Conservation (phyloP, 2,329 filamentous ascomycete species). For the Beauveria sp. region DNA sequence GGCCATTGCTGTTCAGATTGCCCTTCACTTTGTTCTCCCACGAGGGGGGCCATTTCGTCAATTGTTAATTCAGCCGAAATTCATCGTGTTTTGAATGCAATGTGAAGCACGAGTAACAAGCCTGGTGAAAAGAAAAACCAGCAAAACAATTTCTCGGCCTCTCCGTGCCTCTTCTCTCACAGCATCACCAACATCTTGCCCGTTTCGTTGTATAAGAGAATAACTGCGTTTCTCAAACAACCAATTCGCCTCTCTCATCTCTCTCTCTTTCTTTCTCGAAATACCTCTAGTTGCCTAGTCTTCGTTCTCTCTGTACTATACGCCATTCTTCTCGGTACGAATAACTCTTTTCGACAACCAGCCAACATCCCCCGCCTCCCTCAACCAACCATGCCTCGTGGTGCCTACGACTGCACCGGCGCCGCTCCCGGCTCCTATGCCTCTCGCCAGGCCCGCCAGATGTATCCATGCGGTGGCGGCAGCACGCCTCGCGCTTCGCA, state of each 20-base stretch:
- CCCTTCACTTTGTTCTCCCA: not conserved
- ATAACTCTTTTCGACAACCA: not conserved
- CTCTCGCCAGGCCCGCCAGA: not conserved
- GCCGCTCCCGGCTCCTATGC: slow-evolving; percentile 8
- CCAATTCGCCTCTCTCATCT: not conserved
- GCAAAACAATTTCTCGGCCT: too few relatives aligned
- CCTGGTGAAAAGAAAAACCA: too few relatives aligned
- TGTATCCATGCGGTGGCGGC: not conserved
- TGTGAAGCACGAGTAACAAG: not conserved
- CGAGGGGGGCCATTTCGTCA: too few relatives aligned
- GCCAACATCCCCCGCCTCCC: not conserved
- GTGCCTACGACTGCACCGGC: slow-evolving; percentile 8
- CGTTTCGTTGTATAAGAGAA: not conserved
- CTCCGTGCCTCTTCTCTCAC: not conserved
- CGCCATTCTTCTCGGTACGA: not conserved
- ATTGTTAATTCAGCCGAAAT: too few relatives aligned
- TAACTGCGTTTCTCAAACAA: not conserved
- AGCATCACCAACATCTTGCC: not conserved
- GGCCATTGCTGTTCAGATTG: slow-evolving; percentile 1
- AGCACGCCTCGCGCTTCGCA: slow-evolving; percentile 4
- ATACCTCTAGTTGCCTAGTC: too few relatives aligned
- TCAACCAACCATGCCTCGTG: not conserved
- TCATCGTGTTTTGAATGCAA: not conserved
- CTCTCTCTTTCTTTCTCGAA: not conserved
- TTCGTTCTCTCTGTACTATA: not conserved